A percentile compares a stretch with the other conserved stretches of the same genome.
phyloP scores from a whole-genome alignment of 768 basidiomycete species.

The Dendrothele bispora region DNA sequence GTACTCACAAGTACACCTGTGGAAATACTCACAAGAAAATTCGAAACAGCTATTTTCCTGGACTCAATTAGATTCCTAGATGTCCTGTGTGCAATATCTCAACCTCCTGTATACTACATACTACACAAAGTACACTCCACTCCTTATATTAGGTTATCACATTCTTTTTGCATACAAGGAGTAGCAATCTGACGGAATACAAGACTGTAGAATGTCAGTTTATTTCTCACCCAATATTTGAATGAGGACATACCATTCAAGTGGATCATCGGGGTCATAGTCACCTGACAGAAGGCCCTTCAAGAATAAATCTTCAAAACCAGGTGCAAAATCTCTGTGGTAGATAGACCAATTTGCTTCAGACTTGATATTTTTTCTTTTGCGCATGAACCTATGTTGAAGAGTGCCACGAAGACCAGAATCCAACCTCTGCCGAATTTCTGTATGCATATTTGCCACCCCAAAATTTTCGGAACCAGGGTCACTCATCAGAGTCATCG shows the following conservation, averaged over 20 bases:
- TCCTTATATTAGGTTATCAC: too few relatives aligned
- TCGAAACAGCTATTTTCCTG: too few relatives aligned
- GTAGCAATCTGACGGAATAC: constrained; percentile 26
- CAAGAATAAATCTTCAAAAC: constrained; percentile 23
- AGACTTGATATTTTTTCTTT: constrained; percentile 27
- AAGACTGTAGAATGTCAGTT: not conserved
- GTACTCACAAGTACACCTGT: too few relatives aligned
- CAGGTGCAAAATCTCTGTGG: constrained; percentile 14
- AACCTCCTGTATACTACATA: too few relatives aligned
- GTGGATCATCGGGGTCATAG: constrained; percentile 17
- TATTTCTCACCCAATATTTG: not conserved
- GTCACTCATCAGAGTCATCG: constrained; percentile 30
- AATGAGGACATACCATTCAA: constrained; percentile 16
- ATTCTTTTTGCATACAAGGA: constrained; percentile 23
- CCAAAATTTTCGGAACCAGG: constrained; percentile 26
- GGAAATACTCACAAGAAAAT: too few relatives aligned
- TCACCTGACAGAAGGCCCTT: constrained; percentile 16
- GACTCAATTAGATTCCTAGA: too few relatives aligned
- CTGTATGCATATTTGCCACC: constrained; percentile 31
- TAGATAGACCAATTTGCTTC: constrained; percentile 31
- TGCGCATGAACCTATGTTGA: constrained; percentile 27
- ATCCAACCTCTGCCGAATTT: constrained; percentile 24
- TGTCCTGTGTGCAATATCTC: too few relatives aligned
- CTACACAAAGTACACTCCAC: too few relatives aligned
- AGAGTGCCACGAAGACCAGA: constrained; percentile 18